Conservation (phyloP, 176 grass and related monocot species). For the Alopecurus myosuroides region DNA sequence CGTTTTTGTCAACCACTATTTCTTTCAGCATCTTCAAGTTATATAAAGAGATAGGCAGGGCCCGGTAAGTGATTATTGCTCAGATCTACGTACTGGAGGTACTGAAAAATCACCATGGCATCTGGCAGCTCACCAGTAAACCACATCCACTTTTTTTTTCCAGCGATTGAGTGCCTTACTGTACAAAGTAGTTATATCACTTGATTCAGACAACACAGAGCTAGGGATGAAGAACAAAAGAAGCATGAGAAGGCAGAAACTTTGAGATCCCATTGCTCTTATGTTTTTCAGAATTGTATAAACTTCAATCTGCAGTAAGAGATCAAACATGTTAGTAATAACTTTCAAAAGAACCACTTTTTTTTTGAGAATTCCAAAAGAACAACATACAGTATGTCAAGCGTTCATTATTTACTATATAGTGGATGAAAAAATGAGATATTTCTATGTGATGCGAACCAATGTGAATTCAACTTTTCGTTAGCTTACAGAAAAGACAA, state of each 20-base stretch:
- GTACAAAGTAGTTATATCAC: too few species aligned
- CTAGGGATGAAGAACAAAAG: too few species aligned
- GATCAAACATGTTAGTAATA: too few species aligned
- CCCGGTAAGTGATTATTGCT: slow-evolving; percentile 53
- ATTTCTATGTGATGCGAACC: background rate
- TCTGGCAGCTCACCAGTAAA: slow-evolving; percentile 65
- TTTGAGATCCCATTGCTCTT: too few species aligned
- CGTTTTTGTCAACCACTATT: slow-evolving; percentile 58
- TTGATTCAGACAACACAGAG: too few species aligned
- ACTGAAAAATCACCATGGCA: slow-evolving; percentile 31
- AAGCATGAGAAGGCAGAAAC: too few species aligned
- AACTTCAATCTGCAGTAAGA: too few species aligned
- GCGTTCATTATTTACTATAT: background rate
- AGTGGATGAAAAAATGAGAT: background rate
- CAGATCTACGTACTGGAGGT: slow-evolving; percentile 61
- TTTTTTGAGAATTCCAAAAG: too few species aligned
- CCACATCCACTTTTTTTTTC: slow-evolving; percentile 61
- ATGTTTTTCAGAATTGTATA: too few species aligned
- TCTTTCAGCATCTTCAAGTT: slow-evolving; percentile 49
- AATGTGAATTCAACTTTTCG: slow-evolving; percentile 24
- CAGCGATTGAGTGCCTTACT: too few species aligned
- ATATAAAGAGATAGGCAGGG: slow-evolving; percentile 53
- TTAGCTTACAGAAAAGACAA: background rate
- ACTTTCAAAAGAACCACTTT: too few species aligned
- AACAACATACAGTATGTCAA: background rate